Evolutionary conservation across 108 stramenopile genomes (phyloP).

Genomic region (Asterionellopsis glacialis): DNA sequence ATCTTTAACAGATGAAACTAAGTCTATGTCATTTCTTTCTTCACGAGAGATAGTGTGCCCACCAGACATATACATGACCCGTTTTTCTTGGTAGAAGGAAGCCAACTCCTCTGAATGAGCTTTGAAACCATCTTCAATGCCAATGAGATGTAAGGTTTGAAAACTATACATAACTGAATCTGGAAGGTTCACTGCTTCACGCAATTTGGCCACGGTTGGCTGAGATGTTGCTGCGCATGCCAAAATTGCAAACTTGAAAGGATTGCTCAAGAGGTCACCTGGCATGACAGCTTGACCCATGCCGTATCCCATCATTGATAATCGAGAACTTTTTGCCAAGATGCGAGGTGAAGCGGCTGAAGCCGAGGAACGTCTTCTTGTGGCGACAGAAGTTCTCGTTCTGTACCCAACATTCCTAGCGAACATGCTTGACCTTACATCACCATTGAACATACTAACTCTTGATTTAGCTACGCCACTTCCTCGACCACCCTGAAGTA

Average conservation of each 20-base stretch:
- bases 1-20: neutral
- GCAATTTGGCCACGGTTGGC: neutral
- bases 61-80: neutral
- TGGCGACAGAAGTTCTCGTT: too few relatives aligned
- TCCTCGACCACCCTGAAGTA: too few relatives aligned
- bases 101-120: conserved; percentile 4
- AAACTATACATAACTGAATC: neutral
- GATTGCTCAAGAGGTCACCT: neutral
- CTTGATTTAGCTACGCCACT: neutral
- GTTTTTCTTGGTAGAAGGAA: neutral
- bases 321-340: too few relatives aligned
- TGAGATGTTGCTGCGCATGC: conserved; percentile 5
- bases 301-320: too few relatives aligned
- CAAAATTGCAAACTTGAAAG: conserved; percentile 6
- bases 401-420: too few relatives aligned
- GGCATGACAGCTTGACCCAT: too few relatives aligned
- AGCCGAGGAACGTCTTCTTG: too few relatives aligned
- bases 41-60: neutral
- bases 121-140: neutral
- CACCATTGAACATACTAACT: too few relatives aligned
- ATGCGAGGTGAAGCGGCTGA: too few relatives aligned
- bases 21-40: neutral
- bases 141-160: conserved; percentile 5
- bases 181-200: neutral
- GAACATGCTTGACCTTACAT: too few relatives aligned